Evolutionary conservation across 805 yeast species (phyloP), one percentile per base, ranked within the genome.

Genomic region (Ogataea chonburiensis): DNA sequence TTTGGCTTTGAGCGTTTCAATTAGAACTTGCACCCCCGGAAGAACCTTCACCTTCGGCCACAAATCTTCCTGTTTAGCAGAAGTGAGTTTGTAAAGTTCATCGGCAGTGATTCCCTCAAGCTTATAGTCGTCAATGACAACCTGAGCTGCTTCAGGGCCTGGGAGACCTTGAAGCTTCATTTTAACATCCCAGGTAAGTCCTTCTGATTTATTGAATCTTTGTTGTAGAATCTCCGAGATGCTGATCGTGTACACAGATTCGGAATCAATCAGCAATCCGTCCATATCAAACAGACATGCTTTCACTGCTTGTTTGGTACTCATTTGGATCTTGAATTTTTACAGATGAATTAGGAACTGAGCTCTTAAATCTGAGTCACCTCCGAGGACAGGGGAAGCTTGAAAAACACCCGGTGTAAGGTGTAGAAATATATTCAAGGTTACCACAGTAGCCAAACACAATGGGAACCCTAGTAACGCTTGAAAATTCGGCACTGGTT

Each of bases 211-310:
- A 7, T 83, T 86, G 53, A 76, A 82, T 8, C 45, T 46, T 37
- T 69, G 66, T 10, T 77, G 75, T 17, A 93, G 68, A 3, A 86
- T 60, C 36, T 77, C 81, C 32, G 83, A 75, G 20, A 86, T 67
- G 3, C 86, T 84, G 38, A 77, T 77, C 1, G 98, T 91, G 60
- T 93, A 93, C 37, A 89, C 70, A 47, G 86, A 94, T 61, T 93
- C 99, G 4, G 97, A 85, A 64, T 89, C 86, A 55, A 93, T 75
- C 45, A 93, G 68, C 16, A 94, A 74, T 1, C 99, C 99, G 58
- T 93, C 99, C 98, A 93, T 86, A 69, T 86, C 96, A 43, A 58
- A 61, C 6, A 57, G 48, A 42, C 61, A 59, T 24, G 63, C 61
- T 28, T 52, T 53, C 17, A 46, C 44, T 8, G n/a, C n/a, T n/a